Evolutionary conservation across 208 protist genomes (phyloP).

Genomic region (Trypanosoma boissoni): DNA sequence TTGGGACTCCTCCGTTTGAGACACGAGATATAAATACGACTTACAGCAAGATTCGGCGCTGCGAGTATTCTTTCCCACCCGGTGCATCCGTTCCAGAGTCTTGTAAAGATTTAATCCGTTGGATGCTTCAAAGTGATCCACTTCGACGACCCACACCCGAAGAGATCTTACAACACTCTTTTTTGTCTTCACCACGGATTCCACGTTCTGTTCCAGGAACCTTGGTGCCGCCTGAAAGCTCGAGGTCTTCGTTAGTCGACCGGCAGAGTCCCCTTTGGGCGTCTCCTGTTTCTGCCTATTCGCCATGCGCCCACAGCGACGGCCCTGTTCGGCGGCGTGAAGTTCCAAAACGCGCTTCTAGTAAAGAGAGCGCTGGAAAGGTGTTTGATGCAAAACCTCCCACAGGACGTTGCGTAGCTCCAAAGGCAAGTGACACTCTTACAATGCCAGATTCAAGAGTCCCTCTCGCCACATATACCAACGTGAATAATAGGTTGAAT

Average conservation of each 20-base stretch:
- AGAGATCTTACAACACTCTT: conserved; percentile 36
- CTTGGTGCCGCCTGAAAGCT: conserved; percentile 15
- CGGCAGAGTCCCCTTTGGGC: conserved; percentile 21
- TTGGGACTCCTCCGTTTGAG: conserved; percentile 86
- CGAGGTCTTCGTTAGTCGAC: conserved; percentile 12
- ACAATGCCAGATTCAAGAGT: conserved; percentile 2
- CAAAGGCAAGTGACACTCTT: conserved; percentile 22
- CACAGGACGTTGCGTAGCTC: conserved; percentile 18
- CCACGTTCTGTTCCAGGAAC: conserved; percentile 9
- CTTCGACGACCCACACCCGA: conserved; percentile 46
- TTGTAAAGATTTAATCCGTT: conserved; percentile 81
- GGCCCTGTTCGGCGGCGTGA: no score
- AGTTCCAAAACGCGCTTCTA: no score
- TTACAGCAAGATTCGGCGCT: conserved; percentile 50
- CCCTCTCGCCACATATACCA: not conserved
- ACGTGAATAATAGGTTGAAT: conserved; percentile 1
- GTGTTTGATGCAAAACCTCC: no score
- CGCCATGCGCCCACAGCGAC: conserved; percentile 17
- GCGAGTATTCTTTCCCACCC: conserved; percentile 82
- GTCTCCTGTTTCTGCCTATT: conserved; percentile 20
- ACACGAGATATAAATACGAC: conserved; percentile 48
- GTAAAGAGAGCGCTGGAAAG: not conserved
- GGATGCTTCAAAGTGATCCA: conserved; percentile 76
- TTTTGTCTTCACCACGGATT: conserved; percentile 8
- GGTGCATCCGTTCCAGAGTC: conserved; percentile 35